Conservation (phyloP, 2,329 filamentous ascomycete genomes). For the Pezicula radicicola region DNA sequence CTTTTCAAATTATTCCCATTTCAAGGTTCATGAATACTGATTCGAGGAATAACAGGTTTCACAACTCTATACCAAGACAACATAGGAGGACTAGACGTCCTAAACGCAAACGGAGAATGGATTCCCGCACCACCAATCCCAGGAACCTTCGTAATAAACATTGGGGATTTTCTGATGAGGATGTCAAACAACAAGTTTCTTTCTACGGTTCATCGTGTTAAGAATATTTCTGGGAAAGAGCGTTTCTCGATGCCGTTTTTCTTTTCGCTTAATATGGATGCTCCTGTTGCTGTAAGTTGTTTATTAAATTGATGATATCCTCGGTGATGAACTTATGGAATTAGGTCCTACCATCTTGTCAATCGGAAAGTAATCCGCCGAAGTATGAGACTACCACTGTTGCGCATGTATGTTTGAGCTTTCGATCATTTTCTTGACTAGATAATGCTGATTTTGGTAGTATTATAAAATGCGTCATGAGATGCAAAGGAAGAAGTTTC, state of each 20-base stretch:
- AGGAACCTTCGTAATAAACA: conserved; percentile 40
- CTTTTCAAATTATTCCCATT: too few relatives aligned
- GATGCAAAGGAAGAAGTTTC: background rate
- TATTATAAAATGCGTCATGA: background rate
- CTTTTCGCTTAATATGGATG: conserved; percentile 58
- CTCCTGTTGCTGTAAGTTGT: background rate
- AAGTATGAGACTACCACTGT: background rate
- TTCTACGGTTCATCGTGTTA: conserved; percentile 75
- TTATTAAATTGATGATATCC: background rate
- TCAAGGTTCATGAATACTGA: too few relatives aligned
- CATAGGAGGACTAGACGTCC: conserved; percentile 42
- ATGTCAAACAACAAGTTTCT: conserved; percentile 76
- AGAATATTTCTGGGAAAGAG: conserved; percentile 67
- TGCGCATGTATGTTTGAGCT: background rate
- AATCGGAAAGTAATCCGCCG: background rate
- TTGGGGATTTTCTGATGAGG: conserved; percentile 64
- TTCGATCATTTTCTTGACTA: too few relatives aligned
- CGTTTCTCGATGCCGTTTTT: conserved; percentile 82
- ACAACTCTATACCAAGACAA: conserved; percentile 43
- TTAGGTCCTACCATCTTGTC: background rate
- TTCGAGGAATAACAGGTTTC: conserved; percentile 23
- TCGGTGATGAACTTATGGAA: background rate
- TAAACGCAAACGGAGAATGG: conserved; percentile 38
- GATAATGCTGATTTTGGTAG: background rate
- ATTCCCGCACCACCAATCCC: conserved; percentile 38